Evolutionary conservation across 192 early-diverging fungal genomes (phyloP).

Genomic region (Coemansia sp.): DNA sequence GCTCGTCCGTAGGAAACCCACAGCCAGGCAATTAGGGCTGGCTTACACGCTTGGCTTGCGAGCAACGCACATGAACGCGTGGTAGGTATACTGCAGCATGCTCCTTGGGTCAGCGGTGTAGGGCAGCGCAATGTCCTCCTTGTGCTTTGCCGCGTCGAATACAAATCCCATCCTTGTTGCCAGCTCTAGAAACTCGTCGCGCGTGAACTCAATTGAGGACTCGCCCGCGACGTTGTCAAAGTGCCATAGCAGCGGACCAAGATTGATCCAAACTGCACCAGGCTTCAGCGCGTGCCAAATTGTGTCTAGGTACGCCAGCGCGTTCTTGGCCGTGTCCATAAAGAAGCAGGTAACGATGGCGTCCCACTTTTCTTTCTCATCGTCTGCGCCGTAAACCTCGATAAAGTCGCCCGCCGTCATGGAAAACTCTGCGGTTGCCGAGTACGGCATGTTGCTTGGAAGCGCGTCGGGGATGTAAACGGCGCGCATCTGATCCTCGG

Average conservation of each 20-base stretch:
- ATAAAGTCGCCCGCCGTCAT: conserved; percentile 98
- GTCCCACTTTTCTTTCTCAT: conserved; percentile 79
- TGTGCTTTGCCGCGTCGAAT: conserved; percentile 62
- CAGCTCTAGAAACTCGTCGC: conserved; percentile 77
- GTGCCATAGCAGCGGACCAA: conserved; percentile 92
- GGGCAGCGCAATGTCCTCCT: conserved; percentile 63
- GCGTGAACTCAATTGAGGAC: conserved; percentile 83
- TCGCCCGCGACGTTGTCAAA: conserved; percentile 87
- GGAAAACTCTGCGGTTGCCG: conserved; percentile 73
- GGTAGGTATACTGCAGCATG: conserved; percentile 88
- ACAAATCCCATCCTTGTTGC: conserved; percentile 70
- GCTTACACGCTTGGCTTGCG: conserved; percentile 36
- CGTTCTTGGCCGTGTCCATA: conserved; percentile 95
- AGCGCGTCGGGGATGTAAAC: conserved; percentile 86
- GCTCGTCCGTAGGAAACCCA: background rate
- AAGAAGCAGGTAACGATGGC: conserved; percentile 95
- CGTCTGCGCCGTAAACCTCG: conserved; percentile 78
- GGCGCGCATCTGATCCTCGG: conserved; percentile 65
- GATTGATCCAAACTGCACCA: conserved; percentile 84
- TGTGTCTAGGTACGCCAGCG: conserved; percentile 84
- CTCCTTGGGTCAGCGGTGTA: conserved; percentile 76
- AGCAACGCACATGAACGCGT: conserved; percentile 50
- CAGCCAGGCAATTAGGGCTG: background rate
- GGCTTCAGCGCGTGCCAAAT: conserved; percentile 78
- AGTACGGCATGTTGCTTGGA: conserved; percentile 54